A percentile compares a stretch with the other conserved stretches of the same genome.
These are phyloP conservation scores for Euphorbia pulcherrima DNA, from an alignment of 345 rosid genomes.

Conservation along the genomic window DNA sequence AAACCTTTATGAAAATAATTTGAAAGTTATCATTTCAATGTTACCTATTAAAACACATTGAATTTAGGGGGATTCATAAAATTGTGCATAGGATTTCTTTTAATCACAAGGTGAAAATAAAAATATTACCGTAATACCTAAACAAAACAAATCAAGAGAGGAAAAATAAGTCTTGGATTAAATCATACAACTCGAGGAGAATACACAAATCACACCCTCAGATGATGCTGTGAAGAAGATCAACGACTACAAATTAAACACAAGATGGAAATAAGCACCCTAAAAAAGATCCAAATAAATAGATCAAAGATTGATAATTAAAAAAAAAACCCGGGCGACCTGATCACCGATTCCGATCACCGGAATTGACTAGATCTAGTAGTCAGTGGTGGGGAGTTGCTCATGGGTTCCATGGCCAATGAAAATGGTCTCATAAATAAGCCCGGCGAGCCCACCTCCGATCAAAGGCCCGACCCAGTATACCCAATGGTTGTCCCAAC, in stretches of 20 bases:
- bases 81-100: too few species aligned
- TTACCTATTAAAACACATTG: too few species aligned
- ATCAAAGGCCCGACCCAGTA: constrained; percentile 91
- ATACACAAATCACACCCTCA: constrained; percentile 23
- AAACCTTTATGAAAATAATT: too few species aligned
- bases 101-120: too few species aligned
- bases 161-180: background rate
- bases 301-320: constrained; percentile 7
- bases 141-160: background rate
- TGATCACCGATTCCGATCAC: background rate
- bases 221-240: constrained; percentile 6
- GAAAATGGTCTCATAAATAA: constrained; percentile 67
- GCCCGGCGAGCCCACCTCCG: constrained; percentile 82
- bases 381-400: constrained; percentile 64
- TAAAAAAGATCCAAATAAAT: constrained; percentile 12
- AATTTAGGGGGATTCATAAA: too few species aligned
- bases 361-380: constrained; percentile 28
- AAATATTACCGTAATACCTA: too few species aligned
- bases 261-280: constrained; percentile 9
- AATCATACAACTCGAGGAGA: constrained; percentile 13
- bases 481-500: constrained; percentile 82
- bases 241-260: constrained; percentile 25
- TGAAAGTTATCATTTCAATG: too few species aligned
- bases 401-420: constrained; percentile 54
- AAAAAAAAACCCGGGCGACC: constrained; percentile 13